These are phyloP conservation scores for Epithemia pelagica DNA, from an alignment of 108 stramenopile genomes.

Conservation along the genomic window DNA sequence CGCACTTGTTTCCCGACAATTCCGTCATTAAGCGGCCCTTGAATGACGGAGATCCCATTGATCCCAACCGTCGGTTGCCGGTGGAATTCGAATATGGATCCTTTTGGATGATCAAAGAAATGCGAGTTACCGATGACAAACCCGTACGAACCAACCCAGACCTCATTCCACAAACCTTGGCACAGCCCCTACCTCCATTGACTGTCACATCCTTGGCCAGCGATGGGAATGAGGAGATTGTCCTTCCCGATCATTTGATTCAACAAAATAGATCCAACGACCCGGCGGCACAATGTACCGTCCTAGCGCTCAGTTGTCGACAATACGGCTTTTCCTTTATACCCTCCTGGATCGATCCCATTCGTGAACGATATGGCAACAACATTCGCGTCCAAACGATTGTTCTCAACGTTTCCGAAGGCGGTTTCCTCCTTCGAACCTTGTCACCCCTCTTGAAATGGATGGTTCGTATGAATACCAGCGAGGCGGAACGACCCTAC, in stretches of 20 bases:
- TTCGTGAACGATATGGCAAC: constrained; percentile 38
- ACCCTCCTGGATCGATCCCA: constrained; percentile 65
- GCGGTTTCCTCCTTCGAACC: constrained; percentile 4
- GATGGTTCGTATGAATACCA: constrained; percentile 54
- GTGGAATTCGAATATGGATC: constrained; percentile 65
- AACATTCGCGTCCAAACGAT: constrained; percentile 17
- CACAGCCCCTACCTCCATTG: constrained; percentile 57
- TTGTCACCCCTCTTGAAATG: constrained; percentile 26
- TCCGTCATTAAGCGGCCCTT: constrained; percentile 39
- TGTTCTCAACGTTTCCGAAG: constrained; percentile 20
- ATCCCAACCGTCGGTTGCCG: constrained; percentile 24
- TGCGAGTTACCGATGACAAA: constrained; percentile 51
- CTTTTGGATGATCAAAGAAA: constrained; percentile 82
- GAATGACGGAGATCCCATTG: constrained; percentile 46
- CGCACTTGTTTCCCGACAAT: constrained; percentile 59
- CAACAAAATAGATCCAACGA: constrained; percentile 41
- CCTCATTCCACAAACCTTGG: constrained; percentile 51
- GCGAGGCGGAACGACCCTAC: constrained; percentile 38
- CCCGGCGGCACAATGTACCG: constrained; percentile 37
- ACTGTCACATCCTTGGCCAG: constrained; percentile 11
- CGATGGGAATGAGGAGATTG: constrained; percentile 28
- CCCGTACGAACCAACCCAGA: constrained; percentile 55
- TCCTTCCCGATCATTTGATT: constrained; percentile 60
- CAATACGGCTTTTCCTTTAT: constrained; percentile 67
- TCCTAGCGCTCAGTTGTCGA: constrained; percentile 71